phyloP scores from a whole-genome alignment of 768 basidiomycete genomes.

The Kwoniella dendrophila region DNA sequence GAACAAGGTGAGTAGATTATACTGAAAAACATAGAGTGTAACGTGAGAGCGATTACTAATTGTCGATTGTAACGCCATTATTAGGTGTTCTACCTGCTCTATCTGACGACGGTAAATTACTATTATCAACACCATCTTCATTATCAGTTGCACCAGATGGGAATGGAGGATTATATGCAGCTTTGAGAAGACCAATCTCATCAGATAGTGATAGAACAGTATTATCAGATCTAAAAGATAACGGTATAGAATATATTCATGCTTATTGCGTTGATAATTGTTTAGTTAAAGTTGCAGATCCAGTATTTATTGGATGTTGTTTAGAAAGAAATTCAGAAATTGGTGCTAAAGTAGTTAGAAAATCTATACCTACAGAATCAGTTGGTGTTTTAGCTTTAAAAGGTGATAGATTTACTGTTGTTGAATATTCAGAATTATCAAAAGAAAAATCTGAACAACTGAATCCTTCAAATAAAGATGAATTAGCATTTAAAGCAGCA shows the following conservation, averaged over 20 bases:
- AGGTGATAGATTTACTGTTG: constrained; percentile 82
- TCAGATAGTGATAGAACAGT: constrained; percentile 66
- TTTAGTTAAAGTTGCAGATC: constrained; percentile 94
- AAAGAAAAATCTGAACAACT: constrained; percentile 75
- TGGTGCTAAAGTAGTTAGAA: constrained; percentile 95
- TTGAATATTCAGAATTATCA: constrained; percentile 96
- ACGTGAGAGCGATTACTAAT: background rate
- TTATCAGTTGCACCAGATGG: constrained; percentile 97
- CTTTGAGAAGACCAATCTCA: constrained; percentile 73
- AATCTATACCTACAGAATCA: constrained; percentile 78
- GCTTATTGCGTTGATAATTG: constrained; percentile 99
- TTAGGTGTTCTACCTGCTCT: constrained; percentile 91
- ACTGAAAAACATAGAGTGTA: no score
- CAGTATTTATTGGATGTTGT: constrained; percentile 93
- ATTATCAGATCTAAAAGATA: constrained; percentile 74
- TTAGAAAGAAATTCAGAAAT: constrained; percentile 85
- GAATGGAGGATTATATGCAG: constrained; percentile 95
- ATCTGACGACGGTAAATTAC: constrained; percentile 87
- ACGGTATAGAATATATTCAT: constrained; percentile 84
- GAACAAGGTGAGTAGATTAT: constrained; percentile 93
- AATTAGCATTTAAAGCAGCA: constrained; percentile 86
- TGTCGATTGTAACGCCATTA: no score
- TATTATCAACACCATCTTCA: constrained; percentile 75
- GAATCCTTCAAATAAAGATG: constrained; percentile 62
- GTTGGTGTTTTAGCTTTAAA: constrained; percentile 91